Conservation (phyloP, 1,139 yeast genomes). For the Candida sanyaensis region DNA sequence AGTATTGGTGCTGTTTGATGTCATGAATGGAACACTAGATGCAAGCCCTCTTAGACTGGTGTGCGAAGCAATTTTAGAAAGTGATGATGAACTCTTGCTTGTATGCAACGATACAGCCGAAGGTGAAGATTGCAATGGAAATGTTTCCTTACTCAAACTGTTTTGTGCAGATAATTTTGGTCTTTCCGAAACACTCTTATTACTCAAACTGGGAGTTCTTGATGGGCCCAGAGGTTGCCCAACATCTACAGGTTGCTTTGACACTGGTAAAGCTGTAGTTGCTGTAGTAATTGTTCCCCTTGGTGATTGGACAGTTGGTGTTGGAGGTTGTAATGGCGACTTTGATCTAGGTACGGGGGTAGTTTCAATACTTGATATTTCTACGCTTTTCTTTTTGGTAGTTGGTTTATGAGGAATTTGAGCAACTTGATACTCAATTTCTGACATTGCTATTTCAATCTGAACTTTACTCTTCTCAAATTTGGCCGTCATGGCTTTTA, state of each 20-base stretch:
- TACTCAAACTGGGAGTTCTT: not conserved
- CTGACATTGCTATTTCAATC: slow-evolving; percentile 22
- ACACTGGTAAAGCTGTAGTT: not conserved
- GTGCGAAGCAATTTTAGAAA: slow-evolving; percentile 27
- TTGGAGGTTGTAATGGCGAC: not conserved
- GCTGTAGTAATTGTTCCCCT: not conserved
- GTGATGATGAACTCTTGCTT: slow-evolving; percentile 8
- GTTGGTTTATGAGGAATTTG: slow-evolving; percentile 12
- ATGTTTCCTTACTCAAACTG: not conserved
- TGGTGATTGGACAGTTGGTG: slow-evolving; percentile 1
- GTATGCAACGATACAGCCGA: slow-evolving; percentile 10
- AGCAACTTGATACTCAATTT: slow-evolving; percentile 20
- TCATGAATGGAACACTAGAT: slow-evolving; percentile 28
- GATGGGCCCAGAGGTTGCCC: not conserved
- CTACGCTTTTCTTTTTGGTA: not conserved
- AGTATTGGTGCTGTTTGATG: slow-evolving; percentile 18
- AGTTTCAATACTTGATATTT: not conserved
- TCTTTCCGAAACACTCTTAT: not conserved
- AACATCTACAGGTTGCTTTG: not conserved
- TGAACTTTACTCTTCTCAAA: slow-evolving; percentile 39
- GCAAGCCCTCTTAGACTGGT: slow-evolving; percentile 27
- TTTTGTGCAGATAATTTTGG: not conserved
- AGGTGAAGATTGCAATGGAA: not conserved
- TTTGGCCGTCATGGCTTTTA: slow-evolving; percentile 54
- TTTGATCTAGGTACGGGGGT: not conserved